A percentile compares a stretch with the other conserved stretches of the same genome.
Conservation (phyloP, 2,329 filamentous ascomycete genomes). For the Hymenoscyphus repandus region DNA sequence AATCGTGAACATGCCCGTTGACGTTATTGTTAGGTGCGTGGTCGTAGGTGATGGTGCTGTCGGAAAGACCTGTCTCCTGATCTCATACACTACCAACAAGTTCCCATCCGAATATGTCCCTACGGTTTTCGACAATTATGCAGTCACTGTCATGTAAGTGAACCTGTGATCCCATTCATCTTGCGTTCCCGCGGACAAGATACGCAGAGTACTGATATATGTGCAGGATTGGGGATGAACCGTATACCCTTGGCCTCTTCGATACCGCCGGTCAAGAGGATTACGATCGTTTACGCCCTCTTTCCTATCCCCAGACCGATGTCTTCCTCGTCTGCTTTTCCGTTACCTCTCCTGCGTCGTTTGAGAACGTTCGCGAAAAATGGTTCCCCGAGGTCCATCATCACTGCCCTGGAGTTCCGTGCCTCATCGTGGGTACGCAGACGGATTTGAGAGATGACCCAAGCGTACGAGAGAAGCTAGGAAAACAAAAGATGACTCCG, state of each 20-base stretch:
- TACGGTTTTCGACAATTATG: constrained; percentile 99
- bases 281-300: constrained; percentile 92
- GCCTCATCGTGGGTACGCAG: constrained; percentile 96
- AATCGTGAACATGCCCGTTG: constrained; percentile 23
- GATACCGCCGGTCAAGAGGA: constrained; percentile 99
- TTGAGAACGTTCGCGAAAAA: constrained; percentile 98
- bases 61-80: constrained; percentile 97
- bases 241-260: constrained; percentile 93
- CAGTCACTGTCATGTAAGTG: constrained; percentile 97
- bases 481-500: constrained; percentile 93
- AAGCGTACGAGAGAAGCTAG: constrained; percentile 81
- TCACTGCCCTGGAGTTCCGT: constrained; percentile 95
- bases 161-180: neutral
- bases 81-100: constrained; percentile 99
- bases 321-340: constrained; percentile 99
- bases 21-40: constrained; percentile 69
- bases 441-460: constrained; percentile 90
- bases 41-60: constrained; percentile 99
- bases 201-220: constrained; percentile 12
- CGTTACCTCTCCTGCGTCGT: constrained; percentile 93
- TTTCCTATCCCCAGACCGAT: constrained; percentile 97
- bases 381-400: constrained; percentile 99
- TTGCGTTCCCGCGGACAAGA: neutral
- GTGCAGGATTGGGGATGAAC: constrained; percentile 93
- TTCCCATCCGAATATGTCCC: constrained; percentile 99